Percentiles rank a stretch among this genome's conserved stretches.
Conservation (phyloP, 2,329 filamentous ascomycete species). For the Sphaceloma murrayae region DNA sequence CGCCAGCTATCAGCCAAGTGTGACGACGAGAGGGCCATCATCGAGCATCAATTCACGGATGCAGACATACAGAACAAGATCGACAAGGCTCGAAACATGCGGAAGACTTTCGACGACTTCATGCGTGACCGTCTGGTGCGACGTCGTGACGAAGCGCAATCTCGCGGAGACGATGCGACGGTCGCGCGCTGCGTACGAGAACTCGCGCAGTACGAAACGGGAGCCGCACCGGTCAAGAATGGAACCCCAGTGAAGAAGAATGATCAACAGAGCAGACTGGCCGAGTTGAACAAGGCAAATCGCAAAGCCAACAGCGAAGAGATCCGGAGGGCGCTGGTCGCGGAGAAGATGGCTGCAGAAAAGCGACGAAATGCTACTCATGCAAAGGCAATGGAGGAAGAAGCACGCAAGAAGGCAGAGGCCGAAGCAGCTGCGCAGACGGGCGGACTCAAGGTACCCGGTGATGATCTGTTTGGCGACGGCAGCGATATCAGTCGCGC, state of each 20-base stretch:
- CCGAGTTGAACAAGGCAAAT: conserved; percentile 74
- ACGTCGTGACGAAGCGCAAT: conserved; percentile 56
- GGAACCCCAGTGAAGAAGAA: conserved; percentile 34
- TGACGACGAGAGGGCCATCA: conserved; percentile 66
- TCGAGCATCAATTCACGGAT: conserved; percentile 73
- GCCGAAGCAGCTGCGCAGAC: conserved; percentile 25
- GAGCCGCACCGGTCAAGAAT: conserved; percentile 50
- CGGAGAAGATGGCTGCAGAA: conserved; percentile 47
- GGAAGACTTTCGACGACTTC: conserved; percentile 49
- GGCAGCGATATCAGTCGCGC: conserved; percentile 37
- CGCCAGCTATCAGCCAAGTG: conserved; percentile 61
- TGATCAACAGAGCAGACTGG: conserved; percentile 70
- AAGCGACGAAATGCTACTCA: conserved; percentile 46
- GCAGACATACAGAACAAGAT: conserved; percentile 74
- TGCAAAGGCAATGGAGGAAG: conserved; percentile 40
- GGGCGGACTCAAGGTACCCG: conserved; percentile 23
- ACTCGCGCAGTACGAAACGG: conserved; percentile 50
- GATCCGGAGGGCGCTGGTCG: conserved; percentile 81
- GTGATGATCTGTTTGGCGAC: conserved; percentile 40
- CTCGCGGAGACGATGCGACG: conserved; percentile 52
- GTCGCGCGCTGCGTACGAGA: conserved; percentile 41
- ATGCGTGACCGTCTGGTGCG: conserved; percentile 59
- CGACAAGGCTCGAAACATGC: conserved; percentile 57
- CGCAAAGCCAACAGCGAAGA: conserved; percentile 76
- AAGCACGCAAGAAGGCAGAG: conserved; percentile 33